Evolutionary conservation across 2,329 filamentous ascomycete species (phyloP).

Genomic region (Verticillium dahliae): DNA sequence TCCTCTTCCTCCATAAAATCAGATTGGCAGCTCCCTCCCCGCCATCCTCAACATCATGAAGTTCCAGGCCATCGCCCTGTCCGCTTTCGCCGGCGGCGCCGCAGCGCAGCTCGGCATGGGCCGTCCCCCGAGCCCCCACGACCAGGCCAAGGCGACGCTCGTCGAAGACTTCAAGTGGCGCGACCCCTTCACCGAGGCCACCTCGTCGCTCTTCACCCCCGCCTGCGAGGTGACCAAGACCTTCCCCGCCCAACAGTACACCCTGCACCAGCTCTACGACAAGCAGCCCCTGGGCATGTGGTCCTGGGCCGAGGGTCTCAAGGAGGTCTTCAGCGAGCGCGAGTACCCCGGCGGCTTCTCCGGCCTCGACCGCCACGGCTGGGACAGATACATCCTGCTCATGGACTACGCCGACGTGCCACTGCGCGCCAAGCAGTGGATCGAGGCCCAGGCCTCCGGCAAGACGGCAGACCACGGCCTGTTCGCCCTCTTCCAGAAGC

Average conservation of each 20-base stretch:
- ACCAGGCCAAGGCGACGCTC: conserved; percentile 23
- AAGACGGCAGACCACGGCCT: conserved; percentile 27
- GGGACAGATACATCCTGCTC: conserved; percentile 37
- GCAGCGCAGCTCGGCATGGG: conserved; percentile 19
- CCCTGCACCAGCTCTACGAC: conserved; percentile 34
- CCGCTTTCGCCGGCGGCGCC: conserved; percentile 7
- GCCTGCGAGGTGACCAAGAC: conserved; percentile 25
- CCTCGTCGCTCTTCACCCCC: conserved; percentile 20
- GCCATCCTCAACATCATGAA: not conserved
- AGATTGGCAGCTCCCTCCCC: not conserved
- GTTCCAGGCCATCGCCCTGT: not conserved
- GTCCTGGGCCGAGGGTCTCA: conserved; percentile 32
- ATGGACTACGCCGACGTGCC: conserved; percentile 40
- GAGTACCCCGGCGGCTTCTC: conserved; percentile 46
- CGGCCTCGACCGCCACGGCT: conserved; percentile 44
- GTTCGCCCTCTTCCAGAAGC: conserved; percentile 33
- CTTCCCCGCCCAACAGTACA: conserved; percentile 33
- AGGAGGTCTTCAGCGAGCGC: conserved; percentile 29
- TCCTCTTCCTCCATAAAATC: no score
- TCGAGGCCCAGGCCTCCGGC: conserved; percentile 32
- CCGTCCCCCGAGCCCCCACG: conserved; percentile 15
- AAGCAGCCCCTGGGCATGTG: conserved; percentile 29
- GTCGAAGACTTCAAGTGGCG: conserved; percentile 33
- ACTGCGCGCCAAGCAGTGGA: conserved; percentile 37
- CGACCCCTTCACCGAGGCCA: conserved; percentile 27